Conservation (phyloP, 306 rosid species). For the Cyamopsis tetragonoloba region DNA sequence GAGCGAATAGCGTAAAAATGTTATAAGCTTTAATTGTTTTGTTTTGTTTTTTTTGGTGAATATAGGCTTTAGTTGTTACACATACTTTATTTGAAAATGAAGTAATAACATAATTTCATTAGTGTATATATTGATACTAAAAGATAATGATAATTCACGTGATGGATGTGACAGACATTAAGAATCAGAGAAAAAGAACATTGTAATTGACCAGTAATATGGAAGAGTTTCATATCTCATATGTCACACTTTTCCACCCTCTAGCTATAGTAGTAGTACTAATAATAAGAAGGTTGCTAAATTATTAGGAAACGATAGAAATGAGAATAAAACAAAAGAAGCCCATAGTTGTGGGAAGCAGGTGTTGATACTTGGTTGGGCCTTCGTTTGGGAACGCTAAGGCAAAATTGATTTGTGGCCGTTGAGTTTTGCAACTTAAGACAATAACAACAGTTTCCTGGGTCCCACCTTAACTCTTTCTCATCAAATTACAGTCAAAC, state of each 20-base stretch:
- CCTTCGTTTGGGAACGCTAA: not conserved
- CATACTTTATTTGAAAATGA: too few species aligned
- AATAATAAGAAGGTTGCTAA: not conserved
- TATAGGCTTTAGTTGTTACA: too few species aligned
- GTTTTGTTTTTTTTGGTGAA: too few species aligned
- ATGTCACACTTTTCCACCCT: not conserved
- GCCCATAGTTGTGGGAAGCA: not conserved
- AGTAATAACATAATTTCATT: too few species aligned
- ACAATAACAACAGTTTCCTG: not conserved
- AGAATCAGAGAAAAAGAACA: not conserved
- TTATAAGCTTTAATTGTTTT: too few species aligned
- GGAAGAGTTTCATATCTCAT: not conserved
- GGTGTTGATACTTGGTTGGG: constrained; percentile 8
- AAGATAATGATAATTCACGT: not conserved
- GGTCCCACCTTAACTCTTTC: constrained; percentile 26
- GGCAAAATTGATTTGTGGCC: constrained; percentile 23
- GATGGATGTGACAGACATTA: not conserved
- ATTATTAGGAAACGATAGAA: not conserved
- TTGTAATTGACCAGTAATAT: too few species aligned
- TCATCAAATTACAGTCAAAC: not conserved
- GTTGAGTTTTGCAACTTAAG: constrained; percentile 19
- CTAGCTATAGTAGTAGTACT: too few species aligned
- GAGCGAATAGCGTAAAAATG: too few species aligned
- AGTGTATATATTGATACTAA: too few species aligned
- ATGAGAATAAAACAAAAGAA: not conserved